Conservation (phyloP, 768 basidiomycete species). For the Leucosporidium creatinivorum region DNA sequence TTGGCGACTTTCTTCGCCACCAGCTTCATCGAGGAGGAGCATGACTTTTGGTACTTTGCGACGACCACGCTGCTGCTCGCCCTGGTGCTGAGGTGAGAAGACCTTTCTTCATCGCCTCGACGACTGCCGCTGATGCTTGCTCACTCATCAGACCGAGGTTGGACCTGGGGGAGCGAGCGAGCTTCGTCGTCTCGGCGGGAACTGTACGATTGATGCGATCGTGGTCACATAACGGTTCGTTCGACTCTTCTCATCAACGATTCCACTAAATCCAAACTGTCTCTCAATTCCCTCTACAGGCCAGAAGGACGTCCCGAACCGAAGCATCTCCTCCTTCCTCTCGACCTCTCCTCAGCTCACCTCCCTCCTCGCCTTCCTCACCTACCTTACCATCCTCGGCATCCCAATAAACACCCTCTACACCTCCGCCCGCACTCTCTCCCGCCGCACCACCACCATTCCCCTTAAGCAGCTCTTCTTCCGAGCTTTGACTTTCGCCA, state of each 20-base stretch:
- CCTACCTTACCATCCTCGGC: not conserved
- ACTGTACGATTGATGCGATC: conserved; percentile 1
- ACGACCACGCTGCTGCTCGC: not conserved
- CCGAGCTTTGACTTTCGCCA: conserved; percentile 6
- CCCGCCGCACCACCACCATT: not conserved
- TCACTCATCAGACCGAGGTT: not conserved
- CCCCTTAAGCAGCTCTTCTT: not conserved
- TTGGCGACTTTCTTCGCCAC: conserved; percentile 21
- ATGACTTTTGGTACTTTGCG: conserved; percentile 23
- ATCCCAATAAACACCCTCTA: not conserved
- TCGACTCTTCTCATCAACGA: not conserved
- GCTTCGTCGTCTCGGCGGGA: not conserved
- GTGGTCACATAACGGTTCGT: conserved; percentile 26
- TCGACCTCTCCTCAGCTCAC: not conserved
- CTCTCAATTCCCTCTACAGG: not conserved
- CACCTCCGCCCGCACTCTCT: not conserved
- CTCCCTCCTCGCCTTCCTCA: not conserved
- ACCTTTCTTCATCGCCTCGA: not conserved
- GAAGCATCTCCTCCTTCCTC: conserved; percentile 1
- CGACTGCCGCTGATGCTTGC: not conserved
- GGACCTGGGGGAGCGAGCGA: not conserved
- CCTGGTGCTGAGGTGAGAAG: not conserved
- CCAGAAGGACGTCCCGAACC: conserved; percentile 23
- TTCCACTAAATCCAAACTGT: too few relatives aligned
- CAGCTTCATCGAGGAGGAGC: conserved; percentile 32